Conservation (phyloP, 2,329 filamentous ascomycete genomes). For the Penicillium sclerotiorum region DNA sequence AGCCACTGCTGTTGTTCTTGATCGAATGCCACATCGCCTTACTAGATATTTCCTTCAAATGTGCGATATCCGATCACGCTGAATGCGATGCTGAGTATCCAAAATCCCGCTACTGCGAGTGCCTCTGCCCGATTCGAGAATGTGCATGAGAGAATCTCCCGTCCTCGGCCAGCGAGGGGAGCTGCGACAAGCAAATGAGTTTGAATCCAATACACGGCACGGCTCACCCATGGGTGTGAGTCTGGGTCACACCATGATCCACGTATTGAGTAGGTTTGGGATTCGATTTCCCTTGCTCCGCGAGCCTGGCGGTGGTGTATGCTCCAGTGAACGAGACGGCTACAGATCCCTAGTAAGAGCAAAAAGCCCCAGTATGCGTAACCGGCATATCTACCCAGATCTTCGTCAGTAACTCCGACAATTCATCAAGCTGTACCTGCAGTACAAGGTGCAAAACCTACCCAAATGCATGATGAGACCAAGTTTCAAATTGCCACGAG, state of each 20-base stretch:
- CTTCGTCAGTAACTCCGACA: background rate
- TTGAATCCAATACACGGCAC: slow-evolving; percentile 35
- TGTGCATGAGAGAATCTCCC: slow-evolving; percentile 47
- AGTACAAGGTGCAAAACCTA: slow-evolving; percentile 29
- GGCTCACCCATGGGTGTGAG: slow-evolving; percentile 2
- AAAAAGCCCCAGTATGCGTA: slow-evolving; percentile 47
- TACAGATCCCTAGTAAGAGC: slow-evolving; percentile 37
- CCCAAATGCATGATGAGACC: slow-evolving; percentile 43
- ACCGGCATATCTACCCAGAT: slow-evolving; percentile 22
- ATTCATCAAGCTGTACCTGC: too few species aligned
- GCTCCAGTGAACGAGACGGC: slow-evolving; percentile 31
- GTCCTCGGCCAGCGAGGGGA: slow-evolving; percentile 46
- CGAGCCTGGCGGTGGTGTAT: slow-evolving; percentile 14
- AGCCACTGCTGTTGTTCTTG: too few species aligned
- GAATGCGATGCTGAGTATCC: slow-evolving; percentile 48
- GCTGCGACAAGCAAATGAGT: slow-evolving; percentile 47
- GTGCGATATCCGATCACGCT: slow-evolving; percentile 50
- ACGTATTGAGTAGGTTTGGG: slow-evolving; percentile 6
- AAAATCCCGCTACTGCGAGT: slow-evolving; percentile 48
- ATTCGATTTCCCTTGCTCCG: background rate
- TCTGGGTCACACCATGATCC: background rate
- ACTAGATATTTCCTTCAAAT: slow-evolving; percentile 53
- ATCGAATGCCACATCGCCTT: too few species aligned
- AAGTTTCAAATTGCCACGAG: slow-evolving; percentile 35
- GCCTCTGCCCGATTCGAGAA: slow-evolving; percentile 54